Conservation (phyloP, 495 filamentous ascomycete genomes). For the Daldinia decipiens region DNA sequence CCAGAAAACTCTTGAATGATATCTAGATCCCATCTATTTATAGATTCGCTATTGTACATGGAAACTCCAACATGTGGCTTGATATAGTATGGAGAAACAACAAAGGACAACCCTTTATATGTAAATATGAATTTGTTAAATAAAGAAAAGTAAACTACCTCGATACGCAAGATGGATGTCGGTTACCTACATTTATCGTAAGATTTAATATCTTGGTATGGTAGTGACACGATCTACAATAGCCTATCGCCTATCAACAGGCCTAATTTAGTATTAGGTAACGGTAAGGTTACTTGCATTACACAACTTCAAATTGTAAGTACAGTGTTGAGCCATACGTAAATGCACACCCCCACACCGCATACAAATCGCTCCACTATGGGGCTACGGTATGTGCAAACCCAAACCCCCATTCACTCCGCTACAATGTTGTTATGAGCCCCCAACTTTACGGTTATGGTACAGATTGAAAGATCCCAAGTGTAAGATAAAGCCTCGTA, state of each 20-base stretch:
- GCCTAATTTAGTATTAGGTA: not conserved
- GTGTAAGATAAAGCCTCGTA: not conserved
- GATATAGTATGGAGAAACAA: not conserved
- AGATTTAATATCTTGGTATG: not conserved
- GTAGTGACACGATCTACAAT: not conserved
- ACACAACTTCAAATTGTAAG: not conserved
- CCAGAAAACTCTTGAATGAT: not conserved
- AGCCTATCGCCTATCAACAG: not conserved
- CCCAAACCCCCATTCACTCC: constrained; percentile 31
- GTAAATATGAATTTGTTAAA: not conserved
- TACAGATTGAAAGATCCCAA: not conserved
- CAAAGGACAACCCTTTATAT: not conserved
- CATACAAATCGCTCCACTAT: constrained; percentile 6
- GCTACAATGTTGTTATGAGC: constrained; percentile 36
- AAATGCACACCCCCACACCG: constrained; percentile 9
- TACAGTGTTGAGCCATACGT: constrained; percentile 4
- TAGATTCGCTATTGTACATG: constrained; percentile 3
- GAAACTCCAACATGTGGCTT: not conserved
- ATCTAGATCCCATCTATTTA: constrained; percentile 21
- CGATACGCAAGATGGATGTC: too few relatives aligned
- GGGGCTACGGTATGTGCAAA: constrained; percentile 20
- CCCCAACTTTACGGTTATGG: not conserved
- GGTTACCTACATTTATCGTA: not conserved
- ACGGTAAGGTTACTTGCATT: not conserved
- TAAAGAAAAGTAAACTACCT: not conserved